Base-by-base conservation (phyloP, 225 moss, liverwort and hornwort genomes). In the Lunularia cruciata region DNA sequence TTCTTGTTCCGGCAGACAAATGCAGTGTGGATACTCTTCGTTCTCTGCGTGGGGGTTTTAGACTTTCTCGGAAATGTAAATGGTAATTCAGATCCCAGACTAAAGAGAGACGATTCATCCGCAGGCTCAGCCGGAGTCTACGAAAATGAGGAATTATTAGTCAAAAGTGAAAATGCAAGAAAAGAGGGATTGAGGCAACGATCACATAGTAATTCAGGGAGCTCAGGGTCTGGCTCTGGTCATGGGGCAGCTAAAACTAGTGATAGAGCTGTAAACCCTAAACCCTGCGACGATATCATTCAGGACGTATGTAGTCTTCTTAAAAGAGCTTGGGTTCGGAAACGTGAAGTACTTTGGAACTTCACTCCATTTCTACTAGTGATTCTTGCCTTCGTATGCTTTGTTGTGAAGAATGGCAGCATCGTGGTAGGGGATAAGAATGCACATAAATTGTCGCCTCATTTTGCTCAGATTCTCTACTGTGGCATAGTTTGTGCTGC, bases 401-500 rank as follows among this genome's bases (percentile, higher is more conserved):
- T 92, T 76, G 87, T 90, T 51, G 35, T 83, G 63, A 78, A 75
- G 52, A 90, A 88, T 60, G 92, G 90, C 48, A 83, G 90, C 71
- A 89, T 96, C 66, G 95, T 92, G 55, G 87, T 96, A 71, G 93
- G 96, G 60, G 96, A 90, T 27, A 98, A 93, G 79, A 80, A 87
- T 63, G 90, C 90, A 55, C 96, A 98, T 73, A 88, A 73, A 63
- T 82, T 89, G 56, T 92, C 96, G 39, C 75, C 84, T 60, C 96
- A 98, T 74, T 89, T 98, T 46, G 52, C 92, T 26, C 92, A 98
- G 68, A 69, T 98, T 57, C 77, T 89, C 18, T 98, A 98, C 71
- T 86, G 89, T 28, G 96, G 92, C 60, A 61, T 98, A 20, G 79
- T 86, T 36, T 82, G 81, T 65, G 82, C 96, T 34, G 78, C 82